A percentile compares a stretch with the other conserved stretches of the same genome.
Conservation (phyloP, 2,329 filamentous ascomycete genomes). For the Cryphonectria japonica region DNA sequence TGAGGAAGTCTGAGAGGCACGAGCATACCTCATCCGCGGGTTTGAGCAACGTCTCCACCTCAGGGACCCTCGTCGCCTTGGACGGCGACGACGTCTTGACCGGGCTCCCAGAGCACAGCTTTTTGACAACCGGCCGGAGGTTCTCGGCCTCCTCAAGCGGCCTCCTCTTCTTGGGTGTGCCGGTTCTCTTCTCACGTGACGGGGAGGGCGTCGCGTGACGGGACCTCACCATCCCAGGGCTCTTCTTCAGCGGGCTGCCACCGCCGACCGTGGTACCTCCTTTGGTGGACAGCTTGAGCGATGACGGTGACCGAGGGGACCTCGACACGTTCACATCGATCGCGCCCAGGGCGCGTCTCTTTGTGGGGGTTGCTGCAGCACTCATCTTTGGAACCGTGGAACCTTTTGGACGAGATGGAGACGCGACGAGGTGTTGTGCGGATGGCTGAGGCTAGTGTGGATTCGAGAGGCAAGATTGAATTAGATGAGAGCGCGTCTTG, state of each 20-base stretch:
- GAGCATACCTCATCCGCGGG: slow-evolving; percentile 18
- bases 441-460: not conserved
- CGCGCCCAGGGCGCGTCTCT: slow-evolving; percentile 54
- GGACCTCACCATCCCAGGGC: not conserved
- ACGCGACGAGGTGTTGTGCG: slow-evolving; percentile 18
- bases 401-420: not conserved
- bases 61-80: not conserved
- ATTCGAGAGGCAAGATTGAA: not conserved
- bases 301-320: slow-evolving; percentile 31
- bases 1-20: not conserved
- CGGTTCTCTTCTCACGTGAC: slow-evolving; percentile 1
- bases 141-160: slow-evolving; percentile 8
- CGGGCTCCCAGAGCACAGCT: slow-evolving; percentile 32
- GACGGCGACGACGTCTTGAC: slow-evolving; percentile 2
- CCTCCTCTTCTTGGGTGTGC: slow-evolving; percentile 28
- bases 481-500: slow-evolving; percentile 11
- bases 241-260: slow-evolving; percentile 26
- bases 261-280: not conserved
- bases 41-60: not conserved
- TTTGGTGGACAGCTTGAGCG: slow-evolving; percentile 24
- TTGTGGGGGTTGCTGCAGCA: slow-evolving; percentile 44
- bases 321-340: slow-evolving; percentile 48
- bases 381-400: slow-evolving; percentile 17
- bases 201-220: slow-evolving; percentile 27
- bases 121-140: slow-evolving; percentile 29